Percentiles rank a stretch among this genome's conserved stretches.
Conservation (phyloP, 2,329 filamentous ascomycete species). For the Thelonectria blattea region DNA sequence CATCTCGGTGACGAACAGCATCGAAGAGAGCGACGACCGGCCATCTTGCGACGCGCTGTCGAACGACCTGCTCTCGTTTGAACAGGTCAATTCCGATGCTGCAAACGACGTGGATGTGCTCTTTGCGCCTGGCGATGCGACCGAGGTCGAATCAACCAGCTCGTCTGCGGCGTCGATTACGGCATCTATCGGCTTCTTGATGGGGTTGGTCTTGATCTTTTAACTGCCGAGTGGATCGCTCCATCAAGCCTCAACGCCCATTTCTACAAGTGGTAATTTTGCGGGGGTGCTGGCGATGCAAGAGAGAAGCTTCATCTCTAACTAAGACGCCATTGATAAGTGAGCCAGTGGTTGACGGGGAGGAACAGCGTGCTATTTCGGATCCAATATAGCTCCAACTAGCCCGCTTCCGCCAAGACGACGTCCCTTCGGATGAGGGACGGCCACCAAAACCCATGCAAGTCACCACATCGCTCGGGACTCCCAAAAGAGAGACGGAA, state of each 20-base stretch:
- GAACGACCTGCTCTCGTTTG: conserved; percentile 57
- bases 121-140: conserved; percentile 59
- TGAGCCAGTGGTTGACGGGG: not conserved
- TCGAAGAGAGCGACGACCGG: conserved; percentile 51
- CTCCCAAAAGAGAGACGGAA: too few relatives aligned
- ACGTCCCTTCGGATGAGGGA: not conserved
- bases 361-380: too few relatives aligned
- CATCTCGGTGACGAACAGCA: conserved; percentile 71
- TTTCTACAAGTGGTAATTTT: not conserved
- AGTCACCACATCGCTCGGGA: conserved; percentile 31
- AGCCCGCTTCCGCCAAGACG: too few relatives aligned
- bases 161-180: conserved; percentile 18
- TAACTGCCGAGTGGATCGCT: not conserved
- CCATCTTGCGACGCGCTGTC: conserved; percentile 57
- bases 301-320: not conserved
- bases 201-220: not conserved
- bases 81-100: conserved; percentile 50
- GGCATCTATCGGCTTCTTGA: conserved; percentile 9
- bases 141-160: conserved; percentile 44
- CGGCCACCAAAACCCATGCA: conserved; percentile 36
- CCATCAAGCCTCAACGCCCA: not conserved
- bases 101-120: conserved; percentile 54
- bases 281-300: not conserved
- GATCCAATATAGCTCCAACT: too few relatives aligned
- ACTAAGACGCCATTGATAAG: not conserved